phyloP scores from a whole-genome alignment of 2,329 filamentous ascomycete genomes.

The Colletotrichum tamarilloi region DNA sequence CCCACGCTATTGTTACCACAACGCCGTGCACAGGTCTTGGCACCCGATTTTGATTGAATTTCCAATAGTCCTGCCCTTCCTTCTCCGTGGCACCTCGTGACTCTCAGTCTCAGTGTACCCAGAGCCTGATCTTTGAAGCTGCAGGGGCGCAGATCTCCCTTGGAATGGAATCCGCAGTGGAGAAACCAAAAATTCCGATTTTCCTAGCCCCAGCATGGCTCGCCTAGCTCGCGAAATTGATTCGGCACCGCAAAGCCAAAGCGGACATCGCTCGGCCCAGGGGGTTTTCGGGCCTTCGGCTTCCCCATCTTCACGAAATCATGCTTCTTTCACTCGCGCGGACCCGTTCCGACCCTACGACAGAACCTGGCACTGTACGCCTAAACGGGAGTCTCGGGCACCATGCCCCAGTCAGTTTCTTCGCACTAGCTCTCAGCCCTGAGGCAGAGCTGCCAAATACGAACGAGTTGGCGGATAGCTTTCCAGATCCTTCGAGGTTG shows the following conservation, averaged over 20 bases:
- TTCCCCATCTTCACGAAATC: slow-evolving; percentile 14
- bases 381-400: neutral
- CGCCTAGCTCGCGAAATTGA: neutral
- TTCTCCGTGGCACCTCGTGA: neutral
- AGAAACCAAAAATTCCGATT: neutral
- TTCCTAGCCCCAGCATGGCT: slow-evolving; percentile 14
- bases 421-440: slow-evolving; percentile 9
- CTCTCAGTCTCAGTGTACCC: neutral
- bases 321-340: slow-evolving; percentile 8
- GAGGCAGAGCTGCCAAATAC: neutral
- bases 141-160: slow-evolving; percentile 26
- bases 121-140: neutral
- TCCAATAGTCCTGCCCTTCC: neutral
- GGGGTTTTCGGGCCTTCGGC: neutral
- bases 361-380: neutral
- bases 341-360: neutral
- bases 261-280: neutral
- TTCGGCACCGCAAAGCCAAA: neutral
- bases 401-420: neutral
- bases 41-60: slow-evolving; percentile 1
- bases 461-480: neutral
- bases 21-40: slow-evolving; percentile 4
- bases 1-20: slow-evolving; percentile 1
- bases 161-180: slow-evolving; percentile 3
- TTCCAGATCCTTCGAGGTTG: neutral